Evolutionary conservation across 805 yeast species (phyloP), one percentile per base, ranked within the genome.

Genomic region (Teunomyces aglyptinius): DNA sequence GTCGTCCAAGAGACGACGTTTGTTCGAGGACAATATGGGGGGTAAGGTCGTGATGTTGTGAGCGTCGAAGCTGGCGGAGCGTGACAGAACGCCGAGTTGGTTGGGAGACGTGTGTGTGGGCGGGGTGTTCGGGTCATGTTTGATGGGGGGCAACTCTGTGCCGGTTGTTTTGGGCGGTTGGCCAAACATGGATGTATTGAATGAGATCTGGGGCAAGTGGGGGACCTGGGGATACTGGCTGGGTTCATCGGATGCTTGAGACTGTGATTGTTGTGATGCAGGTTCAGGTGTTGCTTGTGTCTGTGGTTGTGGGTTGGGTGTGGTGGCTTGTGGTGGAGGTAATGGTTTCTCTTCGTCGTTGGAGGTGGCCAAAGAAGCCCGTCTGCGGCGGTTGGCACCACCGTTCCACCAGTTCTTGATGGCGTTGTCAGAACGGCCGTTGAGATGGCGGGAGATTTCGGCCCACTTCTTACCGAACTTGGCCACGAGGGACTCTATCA

Each of bases 331-430:
- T n/a, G 24, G 41, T 32, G 31, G 39, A 20, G 15, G 16, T 24
- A 13, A 28, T 13, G 16, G 15, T n/a, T 43, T 32, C 7, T 45
- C 49, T 12, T 46, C 52, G 7, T 43, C 51, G 33, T 32, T 44
- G 22, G 55, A 49, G 6, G 55, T 54, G 20, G 54, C 53, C 39
- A 46, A 43, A 18, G 59, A 57, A 6, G 72, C 71, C 52, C 89
- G 70, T 57, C 94, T 77, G 50, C 96, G 72, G 49, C 95, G 75
- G 61, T 87, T 89, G 11, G 95, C 92, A 6, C 96, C 95, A 3
- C 96, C 96, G 60, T 89, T 89, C 96, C 96, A 89, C 96, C 96
- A 90, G 67, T 90, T 90, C 62, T 89, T 89, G 57, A 89, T 88
- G 16, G 96, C 90, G 63, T 89, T 89, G 64, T 89, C 97, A n/a